A percentile compares a stretch with the other conserved stretches of the same genome.
Conservation (phyloP, 208 protist species). For the Acanthamoeba healyi region DNA sequence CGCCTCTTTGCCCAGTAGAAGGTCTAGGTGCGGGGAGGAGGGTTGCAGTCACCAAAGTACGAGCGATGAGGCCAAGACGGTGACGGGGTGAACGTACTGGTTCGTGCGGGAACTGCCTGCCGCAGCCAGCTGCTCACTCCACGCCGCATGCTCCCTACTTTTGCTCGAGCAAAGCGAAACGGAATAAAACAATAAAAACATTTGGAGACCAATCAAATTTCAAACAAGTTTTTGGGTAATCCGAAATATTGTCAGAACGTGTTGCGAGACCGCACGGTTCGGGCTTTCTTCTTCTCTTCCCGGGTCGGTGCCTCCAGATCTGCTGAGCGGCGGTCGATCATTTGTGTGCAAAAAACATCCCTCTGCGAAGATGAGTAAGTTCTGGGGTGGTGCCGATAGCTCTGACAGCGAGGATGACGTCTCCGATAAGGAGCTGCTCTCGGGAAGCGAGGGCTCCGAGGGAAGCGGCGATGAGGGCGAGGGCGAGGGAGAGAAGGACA, state of each 20-base stretch:
- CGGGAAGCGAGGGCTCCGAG: neutral
- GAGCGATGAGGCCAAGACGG: too few species aligned
- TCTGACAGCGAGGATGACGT: constrained; percentile 13
- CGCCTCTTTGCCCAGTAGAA: too few species aligned
- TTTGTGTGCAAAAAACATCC: neutral
- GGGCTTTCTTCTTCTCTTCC: constrained; percentile 1
- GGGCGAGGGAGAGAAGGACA: constrained; percentile 52
- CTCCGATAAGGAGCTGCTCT: constrained; percentile 59
- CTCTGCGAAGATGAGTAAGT: constrained; percentile 52
- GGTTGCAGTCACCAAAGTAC: too few species aligned
- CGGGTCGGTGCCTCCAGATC: neutral
- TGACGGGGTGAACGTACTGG: too few species aligned
- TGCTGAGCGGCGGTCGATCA: neutral
- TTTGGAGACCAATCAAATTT: neutral
- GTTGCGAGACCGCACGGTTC: neutral
- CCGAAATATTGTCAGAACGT: neutral
- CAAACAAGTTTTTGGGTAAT: neutral
- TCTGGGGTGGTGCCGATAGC: constrained; percentile 60
- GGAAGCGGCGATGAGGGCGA: constrained; percentile 33
- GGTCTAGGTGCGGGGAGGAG: too few species aligned
- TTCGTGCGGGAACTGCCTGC: too few species aligned
- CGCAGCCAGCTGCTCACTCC: too few species aligned
- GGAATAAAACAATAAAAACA: neutral
- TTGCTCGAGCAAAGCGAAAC: too few species aligned
- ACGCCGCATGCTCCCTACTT: too few species aligned